A percentile compares a stretch with the other conserved stretches of the same genome.
These are phyloP conservation scores for Penicillium sp. DNA, from an alignment of 2,329 filamentous ascomycete species.

Conservation along the genomic window DNA sequence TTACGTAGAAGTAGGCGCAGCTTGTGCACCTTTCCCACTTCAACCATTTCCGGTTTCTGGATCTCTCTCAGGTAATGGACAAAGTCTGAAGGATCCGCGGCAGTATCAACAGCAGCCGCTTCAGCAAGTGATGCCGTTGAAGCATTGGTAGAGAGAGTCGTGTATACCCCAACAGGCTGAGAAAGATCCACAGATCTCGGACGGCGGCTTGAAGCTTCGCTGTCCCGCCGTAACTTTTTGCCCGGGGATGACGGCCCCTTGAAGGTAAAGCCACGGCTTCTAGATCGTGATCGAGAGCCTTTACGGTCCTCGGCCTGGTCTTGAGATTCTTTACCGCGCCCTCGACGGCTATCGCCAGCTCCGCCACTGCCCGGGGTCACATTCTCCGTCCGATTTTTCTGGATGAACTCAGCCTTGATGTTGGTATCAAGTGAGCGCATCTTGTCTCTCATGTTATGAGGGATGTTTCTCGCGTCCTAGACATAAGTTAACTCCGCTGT, in stretches of 20 bases:
- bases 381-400: constrained; percentile 75
- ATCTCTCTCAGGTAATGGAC: constrained; percentile 79
- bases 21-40: constrained; percentile 95
- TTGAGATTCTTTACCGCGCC: constrained; percentile 44
- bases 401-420: constrained; percentile 94
- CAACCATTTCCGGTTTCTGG: constrained; percentile 74
- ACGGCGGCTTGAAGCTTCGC: constrained; percentile 61
- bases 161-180: constrained; percentile 56
- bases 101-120: constrained; percentile 66
- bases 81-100: constrained; percentile 75
- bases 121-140: constrained; percentile 54
- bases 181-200: constrained; percentile 70
- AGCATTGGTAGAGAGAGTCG: constrained; percentile 52
- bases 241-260: constrained; percentile 65
- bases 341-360: constrained; percentile 32
- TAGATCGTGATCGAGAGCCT: constrained; percentile 49
- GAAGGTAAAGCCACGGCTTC: constrained; percentile 76
- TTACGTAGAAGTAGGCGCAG: constrained; percentile 83
- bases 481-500: constrained; percentile 26
- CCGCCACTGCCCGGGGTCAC: constrained; percentile 47
- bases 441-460: constrained; percentile 87
- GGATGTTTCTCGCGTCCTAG: constrained; percentile 85
- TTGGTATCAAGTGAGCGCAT: constrained; percentile 85
- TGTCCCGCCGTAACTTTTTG: constrained; percentile 70
- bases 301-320: constrained; percentile 45